Conservation (phyloP, 352 stramenopile genomes). For the Phytophthora europaea region DNA sequence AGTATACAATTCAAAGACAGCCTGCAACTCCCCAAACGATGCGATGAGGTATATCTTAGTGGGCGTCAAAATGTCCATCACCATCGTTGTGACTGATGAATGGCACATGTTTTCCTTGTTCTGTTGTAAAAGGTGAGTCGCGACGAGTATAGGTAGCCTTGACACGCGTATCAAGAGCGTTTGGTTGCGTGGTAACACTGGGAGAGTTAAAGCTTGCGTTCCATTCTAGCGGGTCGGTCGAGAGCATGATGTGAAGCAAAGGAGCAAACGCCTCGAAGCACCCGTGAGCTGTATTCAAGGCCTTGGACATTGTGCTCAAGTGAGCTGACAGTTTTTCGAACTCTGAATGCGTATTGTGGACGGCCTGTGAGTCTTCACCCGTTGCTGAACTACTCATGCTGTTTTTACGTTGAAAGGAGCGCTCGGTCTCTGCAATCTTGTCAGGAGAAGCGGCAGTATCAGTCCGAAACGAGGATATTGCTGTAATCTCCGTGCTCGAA, state of each 20-base stretch:
- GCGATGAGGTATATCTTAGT: background rate
- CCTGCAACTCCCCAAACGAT: too few species aligned
- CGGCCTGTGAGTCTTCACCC: background rate
- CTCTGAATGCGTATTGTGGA: background rate
- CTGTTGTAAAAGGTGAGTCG: background rate
- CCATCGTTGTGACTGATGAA: background rate
- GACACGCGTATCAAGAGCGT: background rate
- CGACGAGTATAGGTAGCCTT: background rate
- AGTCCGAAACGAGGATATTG: background rate
- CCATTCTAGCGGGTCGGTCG: background rate
- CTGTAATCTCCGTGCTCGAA: background rate
- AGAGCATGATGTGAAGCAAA: background rate
- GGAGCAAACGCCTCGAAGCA: background rate
- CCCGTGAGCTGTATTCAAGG: background rate
- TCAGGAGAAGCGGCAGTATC: background rate
- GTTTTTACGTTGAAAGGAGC: background rate
- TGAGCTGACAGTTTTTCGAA: background rate
- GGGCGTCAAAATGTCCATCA: background rate
- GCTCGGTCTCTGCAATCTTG: background rate
- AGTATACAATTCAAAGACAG: too few species aligned
- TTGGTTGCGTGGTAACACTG: background rate
- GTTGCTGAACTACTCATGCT: background rate
- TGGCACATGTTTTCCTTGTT: background rate
- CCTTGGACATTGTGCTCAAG: background rate
- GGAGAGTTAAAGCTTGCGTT: background rate